A percentile compares a stretch with the other conserved stretches of the same genome.
These are phyloP conservation scores for Colletotrichum gloeosporioides DNA, from an alignment of 2,329 filamentous ascomycete genomes.

Conservation along the genomic window DNA sequence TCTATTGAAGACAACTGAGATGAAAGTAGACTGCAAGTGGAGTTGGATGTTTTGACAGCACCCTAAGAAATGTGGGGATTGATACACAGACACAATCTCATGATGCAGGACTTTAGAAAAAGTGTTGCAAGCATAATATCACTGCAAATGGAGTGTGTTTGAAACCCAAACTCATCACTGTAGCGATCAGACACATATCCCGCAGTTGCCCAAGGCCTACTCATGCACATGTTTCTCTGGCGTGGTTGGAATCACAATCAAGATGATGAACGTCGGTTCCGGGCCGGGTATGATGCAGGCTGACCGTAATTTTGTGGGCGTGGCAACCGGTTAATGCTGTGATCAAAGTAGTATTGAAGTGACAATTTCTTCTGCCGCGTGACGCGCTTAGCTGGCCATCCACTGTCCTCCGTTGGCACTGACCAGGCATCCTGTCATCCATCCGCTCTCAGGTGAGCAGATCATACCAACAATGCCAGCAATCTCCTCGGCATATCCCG, in stretches of 20 bases:
- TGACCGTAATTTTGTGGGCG: background rate
- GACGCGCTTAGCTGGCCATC: slow-evolving; percentile 26
- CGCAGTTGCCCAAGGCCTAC: background rate
- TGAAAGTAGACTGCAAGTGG: background rate
- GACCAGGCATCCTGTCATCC: slow-evolving; percentile 75
- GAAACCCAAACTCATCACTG: background rate
- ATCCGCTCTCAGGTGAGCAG: slow-evolving; percentile 68
- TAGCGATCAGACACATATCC: background rate
- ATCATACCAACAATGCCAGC: slow-evolving; percentile 76
- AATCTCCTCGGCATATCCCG: slow-evolving; percentile 69
- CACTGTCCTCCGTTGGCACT: slow-evolving; percentile 65
- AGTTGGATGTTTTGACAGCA: background rate
- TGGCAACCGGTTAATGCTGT: background rate
- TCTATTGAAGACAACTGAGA: background rate
- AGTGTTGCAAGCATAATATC: background rate
- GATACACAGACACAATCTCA: background rate
- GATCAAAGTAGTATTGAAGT: background rate
- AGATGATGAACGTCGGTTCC: accelerated
- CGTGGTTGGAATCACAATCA: background rate
- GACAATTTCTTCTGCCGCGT: background rate
- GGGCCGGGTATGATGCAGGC: background rate
- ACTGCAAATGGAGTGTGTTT: background rate
- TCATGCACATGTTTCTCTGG: background rate
- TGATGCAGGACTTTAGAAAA: background rate
- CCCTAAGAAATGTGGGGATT: accelerated